Evolutionary conservation across 495 filamentous ascomycete species (phyloP).

Genomic region (Thozetella sp.): DNA sequence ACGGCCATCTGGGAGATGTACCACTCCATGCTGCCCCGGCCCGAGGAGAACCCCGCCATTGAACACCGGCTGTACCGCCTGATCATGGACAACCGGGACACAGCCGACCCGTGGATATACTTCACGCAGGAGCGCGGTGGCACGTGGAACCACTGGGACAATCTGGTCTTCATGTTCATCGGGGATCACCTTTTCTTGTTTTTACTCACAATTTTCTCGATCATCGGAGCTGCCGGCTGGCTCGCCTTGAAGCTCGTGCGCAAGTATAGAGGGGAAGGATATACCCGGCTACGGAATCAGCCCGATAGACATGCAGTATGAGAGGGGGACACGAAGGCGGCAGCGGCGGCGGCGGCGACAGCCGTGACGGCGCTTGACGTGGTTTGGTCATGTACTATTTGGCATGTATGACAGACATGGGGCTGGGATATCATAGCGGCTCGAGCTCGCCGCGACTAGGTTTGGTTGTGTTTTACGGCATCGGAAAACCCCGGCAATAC

Average conservation of each 20-base stretch:
- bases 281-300: constrained; percentile 1
- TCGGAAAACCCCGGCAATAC: no score
- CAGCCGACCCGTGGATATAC: constrained; percentile 36
- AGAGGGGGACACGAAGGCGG: not conserved
- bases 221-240: constrained; percentile 9
- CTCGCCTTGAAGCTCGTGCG: constrained; percentile 2
- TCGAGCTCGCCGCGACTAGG: no score
- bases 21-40: constrained; percentile 19
- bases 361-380: no score
- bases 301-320: constrained; percentile 3
- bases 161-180: constrained; percentile 24
- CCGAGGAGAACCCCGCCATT: constrained; percentile 3
- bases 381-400: no score
- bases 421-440: no score
- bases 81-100: constrained; percentile 42
- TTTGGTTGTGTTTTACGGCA: no score
- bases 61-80: constrained; percentile 30
- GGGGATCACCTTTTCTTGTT: constrained; percentile 34
- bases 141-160: constrained; percentile 47
- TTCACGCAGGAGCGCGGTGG: constrained; percentile 42
- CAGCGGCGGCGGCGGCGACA: no score
- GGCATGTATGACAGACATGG: no score
- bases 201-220: constrained; percentile 31
- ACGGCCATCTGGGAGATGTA: constrained; percentile 86
- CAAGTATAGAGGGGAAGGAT: constrained; percentile 2